Evolutionary conservation across 805 yeast species (phyloP), one percentile per base, ranked within the genome.

Genomic region (Lachancea nothofagi): DNA sequence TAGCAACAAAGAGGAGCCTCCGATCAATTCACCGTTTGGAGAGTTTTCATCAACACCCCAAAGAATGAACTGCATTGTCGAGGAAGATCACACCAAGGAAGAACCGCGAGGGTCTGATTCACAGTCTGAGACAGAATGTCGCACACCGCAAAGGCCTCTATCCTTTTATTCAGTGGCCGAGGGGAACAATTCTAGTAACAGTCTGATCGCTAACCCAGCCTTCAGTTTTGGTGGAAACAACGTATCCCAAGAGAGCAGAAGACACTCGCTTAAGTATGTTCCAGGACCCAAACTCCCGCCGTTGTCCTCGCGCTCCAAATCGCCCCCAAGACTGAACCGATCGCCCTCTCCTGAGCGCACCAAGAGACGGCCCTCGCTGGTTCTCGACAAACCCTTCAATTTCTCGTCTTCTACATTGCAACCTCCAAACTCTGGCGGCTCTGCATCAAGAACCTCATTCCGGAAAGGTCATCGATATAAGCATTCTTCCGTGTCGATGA

Each of bases 401-500:
- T 59, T 60, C 35, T 42, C 41, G 19, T 33, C 55, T 7, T 37
- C 53, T 7, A 12, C 51, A 2, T 20, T 39, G 24, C 45, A 40
- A 28, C 47, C 46, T 10, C 43, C 46, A 5, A 19, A 31, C 12
- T 22, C 51, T 45, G 6, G 54, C 51, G 32, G 43, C 7, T 38
- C 53, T 7, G 46, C 53, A 24, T 54, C 56, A 37, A 56, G 67
- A 53, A 76, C 87, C 1, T 78, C 83, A 0, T 85, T 79, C 52
- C 79, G 98, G 69, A 78, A 89, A 50, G 98, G 98, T 5, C 98
- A 90, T 62, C 75, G 90, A 50, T 90, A 90, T 59, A 90, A 90
- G 59, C 97, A 90, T 61, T 88, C 97, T 2, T 88, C 96, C 7
- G 96, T 90, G 5, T 87, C 96, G 4, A 83, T 90, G 93, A 89